Evolutionary conservation across 225 moss, liverwort and hornwort genomes (phyloP).

Genomic region (Neckera pumila): DNA sequence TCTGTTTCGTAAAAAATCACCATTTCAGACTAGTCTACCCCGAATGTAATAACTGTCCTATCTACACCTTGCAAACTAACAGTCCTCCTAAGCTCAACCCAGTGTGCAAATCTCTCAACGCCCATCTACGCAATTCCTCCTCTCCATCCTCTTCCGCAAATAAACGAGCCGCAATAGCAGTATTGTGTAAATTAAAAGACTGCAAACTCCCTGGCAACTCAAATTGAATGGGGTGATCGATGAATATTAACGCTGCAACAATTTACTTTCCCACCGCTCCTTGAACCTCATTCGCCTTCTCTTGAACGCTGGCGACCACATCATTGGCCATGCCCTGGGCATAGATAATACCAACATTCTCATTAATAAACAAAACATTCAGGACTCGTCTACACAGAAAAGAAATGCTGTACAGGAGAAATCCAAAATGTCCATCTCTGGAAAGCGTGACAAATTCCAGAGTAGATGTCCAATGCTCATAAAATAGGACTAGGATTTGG

Average conservation of each 20-base stretch:
- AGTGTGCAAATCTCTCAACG: background rate
- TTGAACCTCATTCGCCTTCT: background rate
- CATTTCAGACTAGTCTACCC: too few species aligned
- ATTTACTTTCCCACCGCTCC: background rate
- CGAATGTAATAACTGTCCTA: background rate
- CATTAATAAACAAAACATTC: background rate
- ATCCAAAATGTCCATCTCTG: background rate
- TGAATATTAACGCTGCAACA: background rate
- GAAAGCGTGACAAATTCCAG: too few species aligned
- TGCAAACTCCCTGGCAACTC: too few species aligned
- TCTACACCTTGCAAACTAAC: background rate
- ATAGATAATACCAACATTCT: background rate
- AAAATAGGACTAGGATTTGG: background rate
- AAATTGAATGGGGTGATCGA: too few species aligned
- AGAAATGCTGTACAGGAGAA: background rate
- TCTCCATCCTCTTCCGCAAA: background rate
- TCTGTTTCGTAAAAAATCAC: background rate
- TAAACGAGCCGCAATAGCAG: background rate
- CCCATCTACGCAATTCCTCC: too few species aligned
- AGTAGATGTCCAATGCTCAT: too few species aligned
- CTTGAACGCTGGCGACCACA: background rate
- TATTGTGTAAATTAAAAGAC: background rate
- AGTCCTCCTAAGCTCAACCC: background rate
- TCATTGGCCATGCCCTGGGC: constrained; percentile 21
- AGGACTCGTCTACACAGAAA: background rate